These are phyloP conservation scores for Annulohypoxylon maeteangense DNA, from an alignment of 495 filamentous ascomycete species.

Conservation along the genomic window DNA sequence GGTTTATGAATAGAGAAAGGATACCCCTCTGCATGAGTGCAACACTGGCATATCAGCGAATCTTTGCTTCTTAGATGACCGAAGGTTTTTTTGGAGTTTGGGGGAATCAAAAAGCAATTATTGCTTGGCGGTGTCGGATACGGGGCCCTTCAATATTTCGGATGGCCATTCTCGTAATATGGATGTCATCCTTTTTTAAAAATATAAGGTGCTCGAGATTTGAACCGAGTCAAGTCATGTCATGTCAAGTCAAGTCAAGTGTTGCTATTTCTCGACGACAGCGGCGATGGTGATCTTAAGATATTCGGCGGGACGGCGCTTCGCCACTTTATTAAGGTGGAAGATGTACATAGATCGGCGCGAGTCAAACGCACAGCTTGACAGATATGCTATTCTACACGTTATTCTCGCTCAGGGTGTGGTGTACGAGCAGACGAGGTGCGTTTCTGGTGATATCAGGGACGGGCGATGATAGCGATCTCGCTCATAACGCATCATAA, in stretches of 20 bases:
- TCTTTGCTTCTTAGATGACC: slow-evolving; percentile 31
- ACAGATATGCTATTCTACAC: slow-evolving; percentile 9
- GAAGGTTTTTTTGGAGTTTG: slow-evolving; percentile 32
- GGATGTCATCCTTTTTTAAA: slow-evolving; percentile 14
- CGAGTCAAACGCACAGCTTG: slow-evolving; percentile 28
- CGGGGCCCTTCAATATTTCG: slow-evolving; percentile 15
- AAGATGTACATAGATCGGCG: slow-evolving; percentile 32
- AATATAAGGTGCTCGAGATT: slow-evolving; percentile 6
- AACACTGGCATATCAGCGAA: slow-evolving; percentile 25
- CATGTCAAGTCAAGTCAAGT: background rate
- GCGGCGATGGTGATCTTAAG: slow-evolving; percentile 5
- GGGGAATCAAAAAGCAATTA: slow-evolving; percentile 29
- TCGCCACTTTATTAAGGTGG: background rate
- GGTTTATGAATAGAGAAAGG: slow-evolving; percentile 44
- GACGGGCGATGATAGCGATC: slow-evolving; percentile 6
- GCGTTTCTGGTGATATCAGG: slow-evolving; percentile 17
- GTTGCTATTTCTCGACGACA: slow-evolving; percentile 9
- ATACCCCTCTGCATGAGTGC: slow-evolving; percentile 47
- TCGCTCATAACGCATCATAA: background rate
- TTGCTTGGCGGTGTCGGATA: slow-evolving; percentile 26
- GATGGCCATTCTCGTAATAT: slow-evolving; percentile 22
- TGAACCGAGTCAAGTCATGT: background rate
- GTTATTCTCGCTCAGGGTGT: background rate
- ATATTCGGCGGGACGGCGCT: slow-evolving; percentile 8
- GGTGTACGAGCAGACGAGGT: background rate